Evolutionary conservation across 768 basidiomycete species (phyloP), one percentile per base, ranked within the genome.

Genomic region (Phylloporus sp.): DNA sequence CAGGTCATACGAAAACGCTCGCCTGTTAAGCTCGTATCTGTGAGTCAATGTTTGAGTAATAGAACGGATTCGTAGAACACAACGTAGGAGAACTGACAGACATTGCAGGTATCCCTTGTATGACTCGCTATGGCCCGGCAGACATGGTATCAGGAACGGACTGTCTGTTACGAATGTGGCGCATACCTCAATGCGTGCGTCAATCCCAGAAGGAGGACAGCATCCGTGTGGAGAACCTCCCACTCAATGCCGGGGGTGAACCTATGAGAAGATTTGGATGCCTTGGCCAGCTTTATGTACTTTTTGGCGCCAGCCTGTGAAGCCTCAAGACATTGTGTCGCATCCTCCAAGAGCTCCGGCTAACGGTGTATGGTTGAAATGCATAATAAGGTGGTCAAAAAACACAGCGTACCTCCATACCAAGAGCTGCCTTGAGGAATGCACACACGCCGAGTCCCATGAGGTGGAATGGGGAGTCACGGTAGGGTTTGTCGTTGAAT

Each of bases 61-160:
- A 34, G 4, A 28, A 18, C 36, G 22, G 24, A 24, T 26, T 18
- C 9, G 16, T 4, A 42, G 28, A 38, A 35, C 27, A 35, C 9
- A 31, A 13, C 13, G 38, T 16, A 16, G 23, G 12, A 55, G 9
- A 0, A 76, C 76, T 67, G 66, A 88, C 81, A 89, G 74, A 72
- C 86, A 89, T 58, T 88, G 86, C 8, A 89, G 59, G 63, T 90
- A 90, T 29, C 88, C 88, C 74, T 80, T 82, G 65, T 88, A 88
- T 2, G 82, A 82, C 68, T 90, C 88, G 50, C 85, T 88, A 46
- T 23, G 42, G 31, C 18, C 42, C 12, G 8, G 8, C 11, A 35
- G 27, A 28, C 1, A 18, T 23, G 34, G 50, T n/a, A 23, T 57
- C 46, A 65, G 39, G 1, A 5, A 49, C n/a, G 18, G 22, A 50